These are phyloP conservation scores for Populus pruinosa DNA, from an alignment of 345 rosid genomes.

Conservation along the genomic window DNA sequence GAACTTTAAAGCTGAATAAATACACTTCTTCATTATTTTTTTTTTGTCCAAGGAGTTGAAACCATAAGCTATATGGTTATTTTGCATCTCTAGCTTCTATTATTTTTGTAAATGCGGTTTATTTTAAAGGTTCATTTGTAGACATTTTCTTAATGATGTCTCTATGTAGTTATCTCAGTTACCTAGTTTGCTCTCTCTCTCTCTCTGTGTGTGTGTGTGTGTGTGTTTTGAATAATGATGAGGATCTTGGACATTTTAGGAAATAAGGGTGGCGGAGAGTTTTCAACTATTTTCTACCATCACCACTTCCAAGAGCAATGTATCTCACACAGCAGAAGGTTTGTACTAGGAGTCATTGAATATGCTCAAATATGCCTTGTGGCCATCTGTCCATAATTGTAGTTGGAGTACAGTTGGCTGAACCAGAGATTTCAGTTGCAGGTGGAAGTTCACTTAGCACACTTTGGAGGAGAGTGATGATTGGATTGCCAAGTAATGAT, in stretches of 20 bases:
- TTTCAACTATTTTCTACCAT: slow-evolving; percentile 83
- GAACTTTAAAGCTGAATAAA: neutral
- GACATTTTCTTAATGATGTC: neutral
- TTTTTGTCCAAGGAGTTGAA: no score
- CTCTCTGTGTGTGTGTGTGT: no score
- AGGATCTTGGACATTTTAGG: slow-evolving; percentile 43
- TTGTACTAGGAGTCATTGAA: slow-evolving; percentile 4
- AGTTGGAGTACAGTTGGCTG: no score
- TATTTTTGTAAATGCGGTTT: no score
- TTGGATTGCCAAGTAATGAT: slow-evolving; percentile 54
- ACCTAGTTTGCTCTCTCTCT: neutral
- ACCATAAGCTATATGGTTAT: no score
- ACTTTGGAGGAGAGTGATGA: slow-evolving; percentile 85
- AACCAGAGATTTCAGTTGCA: slow-evolving; percentile 19
- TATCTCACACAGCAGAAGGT: slow-evolving; percentile 50
- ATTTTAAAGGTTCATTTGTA: no score
- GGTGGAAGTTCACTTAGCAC: slow-evolving; percentile 63
- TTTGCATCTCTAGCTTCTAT: no score
- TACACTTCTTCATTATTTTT: neutral
- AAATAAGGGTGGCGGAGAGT: slow-evolving; percentile 72
- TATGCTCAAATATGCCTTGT: neutral
- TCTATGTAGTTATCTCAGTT: neutral
- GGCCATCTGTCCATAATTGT: neutral
- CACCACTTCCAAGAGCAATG: slow-evolving; percentile 56
- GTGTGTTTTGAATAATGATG: neutral